Percentiles rank a stretch among this genome's conserved stretches.
These are phyloP conservation scores for Usnea hakonensis DNA, from an alignment of 495 filamentous ascomycete species.

Conservation along the genomic window DNA sequence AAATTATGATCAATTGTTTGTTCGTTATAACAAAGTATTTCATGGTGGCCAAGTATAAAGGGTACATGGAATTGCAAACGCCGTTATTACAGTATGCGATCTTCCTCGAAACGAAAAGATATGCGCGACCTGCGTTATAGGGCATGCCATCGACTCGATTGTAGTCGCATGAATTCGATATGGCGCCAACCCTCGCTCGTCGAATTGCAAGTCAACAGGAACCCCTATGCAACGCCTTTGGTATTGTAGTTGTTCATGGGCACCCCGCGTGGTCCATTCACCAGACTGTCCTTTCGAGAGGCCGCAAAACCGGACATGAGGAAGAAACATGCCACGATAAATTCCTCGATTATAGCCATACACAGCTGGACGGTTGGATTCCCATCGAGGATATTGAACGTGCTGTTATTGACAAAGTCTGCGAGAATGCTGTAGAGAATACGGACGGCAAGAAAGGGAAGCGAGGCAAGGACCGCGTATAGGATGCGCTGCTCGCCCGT, in stretches of 20 bases:
- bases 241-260: too few relatives aligned
- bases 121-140: not conserved
- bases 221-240: not conserved
- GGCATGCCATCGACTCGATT: not conserved
- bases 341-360: conserved; percentile 18
- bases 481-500: conserved; percentile 10
- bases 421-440: conserved; percentile 15
- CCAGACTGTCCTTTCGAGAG: not conserved
- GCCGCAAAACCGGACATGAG: not conserved
- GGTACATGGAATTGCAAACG: not conserved
- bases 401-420: conserved; percentile 9
- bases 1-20: too few relatives aligned
- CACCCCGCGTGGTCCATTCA: too few relatives aligned
- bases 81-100: not conserved
- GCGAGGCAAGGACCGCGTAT: conserved; percentile 11
- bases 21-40: not conserved
- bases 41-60: not conserved
- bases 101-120: not conserved
- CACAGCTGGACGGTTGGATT: conserved; percentile 7
- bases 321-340: conserved; percentile 11
- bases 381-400: conserved; percentile 5
- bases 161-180: not conserved
- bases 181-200: not conserved
- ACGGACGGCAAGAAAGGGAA: conserved; percentile 18
- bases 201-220: not conserved